These are phyloP conservation scores for Cryptococcus depauperatus DNA, from an alignment of 1,284 basidiomycete species.

Conservation along the genomic window DNA sequence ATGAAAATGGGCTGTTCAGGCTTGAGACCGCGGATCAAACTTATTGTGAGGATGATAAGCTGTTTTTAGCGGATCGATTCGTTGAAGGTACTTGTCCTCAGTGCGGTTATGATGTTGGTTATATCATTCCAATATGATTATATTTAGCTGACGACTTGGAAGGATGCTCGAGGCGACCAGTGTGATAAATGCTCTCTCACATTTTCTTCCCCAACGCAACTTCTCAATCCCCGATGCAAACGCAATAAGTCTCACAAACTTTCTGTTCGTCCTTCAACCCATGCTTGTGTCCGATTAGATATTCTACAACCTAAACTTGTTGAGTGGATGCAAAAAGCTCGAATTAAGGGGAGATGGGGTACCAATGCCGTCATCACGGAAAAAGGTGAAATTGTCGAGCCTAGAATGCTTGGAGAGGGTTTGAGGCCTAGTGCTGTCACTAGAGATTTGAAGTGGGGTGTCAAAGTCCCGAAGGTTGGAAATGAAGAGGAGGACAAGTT, in stretches of 20 bases:
- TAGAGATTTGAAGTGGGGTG: conserved; percentile 92
- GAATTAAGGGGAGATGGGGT: conserved; percentile 80
- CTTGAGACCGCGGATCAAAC: conserved; percentile 83
- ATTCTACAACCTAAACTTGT: conserved; percentile 74
- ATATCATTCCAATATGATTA: not conserved
- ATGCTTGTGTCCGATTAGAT: conserved; percentile 89
- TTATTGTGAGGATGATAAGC: conserved; percentile 81
- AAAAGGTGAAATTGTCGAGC: conserved; percentile 83
- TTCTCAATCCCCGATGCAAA: conserved; percentile 92
- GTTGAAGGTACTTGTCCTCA: conserved; percentile 91
- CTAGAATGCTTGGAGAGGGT: conserved; percentile 71
- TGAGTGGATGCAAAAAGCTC: conserved; percentile 77
- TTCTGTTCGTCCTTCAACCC: conserved; percentile 69
- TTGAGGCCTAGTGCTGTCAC: conserved; percentile 86
- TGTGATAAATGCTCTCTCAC: conserved; percentile 92
- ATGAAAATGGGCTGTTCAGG: conserved; percentile 65
- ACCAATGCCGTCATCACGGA: conserved; percentile 81
- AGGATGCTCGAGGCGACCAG: conserved; percentile 97
- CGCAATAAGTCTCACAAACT: conserved; percentile 73
- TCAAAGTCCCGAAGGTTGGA: conserved; percentile 72
- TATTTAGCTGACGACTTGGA: conserved; percentile 2
- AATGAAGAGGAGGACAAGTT: conserved; percentile 62
- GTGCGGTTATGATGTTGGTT: conserved; percentile 66
- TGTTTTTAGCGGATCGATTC: conserved; percentile 92
- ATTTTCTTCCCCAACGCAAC: conserved; percentile 78